phyloP scores from a whole-genome alignment of 345 rosid species.

The Euphorbia peplus region DNA sequence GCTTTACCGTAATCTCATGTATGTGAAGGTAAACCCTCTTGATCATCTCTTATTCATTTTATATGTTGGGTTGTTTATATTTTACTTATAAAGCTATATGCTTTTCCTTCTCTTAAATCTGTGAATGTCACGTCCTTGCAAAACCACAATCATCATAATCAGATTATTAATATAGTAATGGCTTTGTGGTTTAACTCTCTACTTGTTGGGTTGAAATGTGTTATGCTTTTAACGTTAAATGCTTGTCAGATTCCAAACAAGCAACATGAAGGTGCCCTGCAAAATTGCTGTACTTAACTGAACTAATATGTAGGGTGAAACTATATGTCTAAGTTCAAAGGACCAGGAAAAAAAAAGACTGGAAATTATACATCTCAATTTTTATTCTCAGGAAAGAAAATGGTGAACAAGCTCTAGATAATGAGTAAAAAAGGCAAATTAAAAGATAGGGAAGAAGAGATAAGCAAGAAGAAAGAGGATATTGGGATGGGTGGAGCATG shows the following conservation, averaged over 20 bases:
- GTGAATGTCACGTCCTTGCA: slow-evolving; percentile 3
- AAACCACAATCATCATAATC: neutral
- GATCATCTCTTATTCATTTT: slow-evolving; percentile 1
- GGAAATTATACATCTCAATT: neutral
- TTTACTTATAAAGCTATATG: neutral
- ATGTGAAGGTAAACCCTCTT: slow-evolving; percentile 73
- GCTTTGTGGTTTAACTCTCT: slow-evolving; percentile 6
- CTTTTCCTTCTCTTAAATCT: neutral
- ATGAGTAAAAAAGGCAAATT: neutral
- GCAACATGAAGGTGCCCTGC: neutral
- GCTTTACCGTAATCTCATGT: slow-evolving; percentile 84
- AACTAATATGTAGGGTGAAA: neutral
- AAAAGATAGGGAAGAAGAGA: neutral
- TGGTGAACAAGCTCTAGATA: neutral
- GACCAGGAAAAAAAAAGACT: neutral
- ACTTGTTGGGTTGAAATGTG: neutral
- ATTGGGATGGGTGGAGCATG: slow-evolving; percentile 1
- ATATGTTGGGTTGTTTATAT: slow-evolving; percentile 1
- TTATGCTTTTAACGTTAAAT: neutral
- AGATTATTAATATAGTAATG: slow-evolving; percentile 1
- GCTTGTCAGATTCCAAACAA: neutral
- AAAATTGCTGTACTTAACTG: neutral
- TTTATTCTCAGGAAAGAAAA: neutral
- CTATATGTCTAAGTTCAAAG: too few species aligned
- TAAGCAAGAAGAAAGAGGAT: neutral